phyloP scores from a whole-genome alignment of 2,329 filamentous ascomycete genomes.

The Diaporthe australafricana region DNA sequence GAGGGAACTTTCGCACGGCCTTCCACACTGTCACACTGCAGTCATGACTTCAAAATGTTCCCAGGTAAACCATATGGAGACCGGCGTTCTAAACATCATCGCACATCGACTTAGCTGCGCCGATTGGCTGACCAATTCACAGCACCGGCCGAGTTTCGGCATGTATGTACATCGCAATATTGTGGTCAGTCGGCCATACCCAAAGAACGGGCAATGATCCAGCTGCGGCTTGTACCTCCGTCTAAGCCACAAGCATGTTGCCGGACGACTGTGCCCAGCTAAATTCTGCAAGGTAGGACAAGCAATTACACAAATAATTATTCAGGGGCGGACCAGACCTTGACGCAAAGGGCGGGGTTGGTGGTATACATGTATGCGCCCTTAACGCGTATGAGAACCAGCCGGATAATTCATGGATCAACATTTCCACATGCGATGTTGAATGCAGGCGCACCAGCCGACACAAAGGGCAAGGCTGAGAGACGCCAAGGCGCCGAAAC shows the following conservation, averaged over 20 bases:
- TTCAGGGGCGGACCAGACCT: not conserved
- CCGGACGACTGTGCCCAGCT: not conserved
- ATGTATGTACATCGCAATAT: not conserved
- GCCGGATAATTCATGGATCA: not conserved
- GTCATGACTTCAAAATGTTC: too few relatives aligned
- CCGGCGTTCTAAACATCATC: too few relatives aligned
- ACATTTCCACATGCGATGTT: not conserved
- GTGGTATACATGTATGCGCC: not conserved
- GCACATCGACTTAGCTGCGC: not conserved
- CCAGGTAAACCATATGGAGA: too few relatives aligned
- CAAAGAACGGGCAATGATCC: not conserved
- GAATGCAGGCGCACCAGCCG: not conserved
- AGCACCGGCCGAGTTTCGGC: too few relatives aligned
- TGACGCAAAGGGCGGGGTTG: not conserved
- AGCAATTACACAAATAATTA: not conserved
- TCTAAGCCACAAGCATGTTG: not conserved
- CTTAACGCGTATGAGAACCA: not conserved
- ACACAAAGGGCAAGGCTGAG: not conserved
- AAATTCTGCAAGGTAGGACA: too few relatives aligned
- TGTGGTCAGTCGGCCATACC: not conserved
- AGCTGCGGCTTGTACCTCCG: not conserved
- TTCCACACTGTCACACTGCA: not conserved
- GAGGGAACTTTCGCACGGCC: too few relatives aligned
- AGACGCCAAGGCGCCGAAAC: not conserved
- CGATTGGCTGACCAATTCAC: not conserved